Evolutionary conservation across 495 filamentous ascomycete genomes (phyloP), one percentile per base, ranked within the genome.

Genomic region (Penicillium crystallinum): DNA sequence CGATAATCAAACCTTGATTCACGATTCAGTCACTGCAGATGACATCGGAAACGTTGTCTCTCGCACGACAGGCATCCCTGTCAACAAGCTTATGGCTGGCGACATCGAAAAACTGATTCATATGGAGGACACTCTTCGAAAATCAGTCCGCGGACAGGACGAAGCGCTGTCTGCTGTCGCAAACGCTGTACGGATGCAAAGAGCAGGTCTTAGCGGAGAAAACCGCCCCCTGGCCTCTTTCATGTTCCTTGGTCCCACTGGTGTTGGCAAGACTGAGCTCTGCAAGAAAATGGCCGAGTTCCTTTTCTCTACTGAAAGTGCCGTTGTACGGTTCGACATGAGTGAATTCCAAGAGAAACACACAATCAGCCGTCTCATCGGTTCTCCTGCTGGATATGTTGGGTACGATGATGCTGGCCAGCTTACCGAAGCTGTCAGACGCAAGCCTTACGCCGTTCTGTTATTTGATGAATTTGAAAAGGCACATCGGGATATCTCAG

Each of bases 391-490:
- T 12, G 92, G 92, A 12, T 97, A 96, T 69, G 84, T 98, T 18
- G 93, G 93, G 8, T 98, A 98, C 64, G 93, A 98, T 33, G 93
- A 98, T 66, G 90, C 92, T 17, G 93, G 93, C 7, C 93, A 98
- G 67, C 80, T 98, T 6, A 97, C 93, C 1, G 93, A 98, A 66
- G 93, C 93, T 17, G 90, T 98, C 2, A 80, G 93, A 40, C 81
- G 93, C 45, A 98, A 97, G 65, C 93, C 93, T 1, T 97, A 98
- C 59, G 93, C 93, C 1, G 88, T 98, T 5, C 74, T 98, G 0
- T 76, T 98, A 2, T 95, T 98, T 56, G 93, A 98, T 70, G 93
- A 97, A 60, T 98, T 96, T 63, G 92, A 97, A 66, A 97, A 98
- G 64, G 92, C 92, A 2, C 92, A 97, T 63, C 85, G 88, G 19